Percentiles rank a stretch among this genome's conserved stretches.
phyloP scores from a whole-genome alignment of 2,329 filamentous ascomycete genomes.

The Fusarium circinatum region DNA sequence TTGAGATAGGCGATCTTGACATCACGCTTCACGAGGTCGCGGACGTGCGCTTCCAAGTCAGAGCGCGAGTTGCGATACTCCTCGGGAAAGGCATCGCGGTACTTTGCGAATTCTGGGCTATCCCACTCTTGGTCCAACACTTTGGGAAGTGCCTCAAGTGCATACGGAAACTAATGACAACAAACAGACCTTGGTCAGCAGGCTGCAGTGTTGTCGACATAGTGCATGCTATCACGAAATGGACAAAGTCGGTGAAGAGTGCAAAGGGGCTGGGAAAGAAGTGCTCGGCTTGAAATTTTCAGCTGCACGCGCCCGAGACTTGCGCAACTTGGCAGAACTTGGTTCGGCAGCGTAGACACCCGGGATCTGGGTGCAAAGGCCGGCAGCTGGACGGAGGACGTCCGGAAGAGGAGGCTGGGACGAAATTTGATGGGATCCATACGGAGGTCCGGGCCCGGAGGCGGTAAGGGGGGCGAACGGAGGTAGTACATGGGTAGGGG shows the following conservation, averaged over 20 bases:
- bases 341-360: slow-evolving; percentile 27
- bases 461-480: slow-evolving; percentile 28
- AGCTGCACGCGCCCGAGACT: slow-evolving; percentile 35
- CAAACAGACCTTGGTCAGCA: slow-evolving; percentile 27
- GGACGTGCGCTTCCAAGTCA: slow-evolving; percentile 73
- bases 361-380: slow-evolving; percentile 24
- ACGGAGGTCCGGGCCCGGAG: slow-evolving; percentile 38
- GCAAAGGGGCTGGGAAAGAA: slow-evolving; percentile 20
- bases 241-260: slow-evolving; percentile 43
- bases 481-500: slow-evolving; percentile 22
- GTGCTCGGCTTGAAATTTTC: slow-evolving; percentile 17
- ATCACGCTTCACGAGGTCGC: slow-evolving; percentile 76
- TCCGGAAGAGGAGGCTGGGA: slow-evolving; percentile 37
- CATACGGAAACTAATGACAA: slow-evolving; percentile 76
- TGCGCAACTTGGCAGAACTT: slow-evolving; percentile 31
- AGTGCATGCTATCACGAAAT: slow-evolving; percentile 12
- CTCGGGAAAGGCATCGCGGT: slow-evolving; percentile 76
- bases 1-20: slow-evolving; percentile 83
- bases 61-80: slow-evolving; percentile 68
- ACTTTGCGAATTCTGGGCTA: slow-evolving; percentile 69
- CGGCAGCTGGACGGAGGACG: slow-evolving; percentile 27
- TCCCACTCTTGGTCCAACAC: slow-evolving; percentile 76
- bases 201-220: slow-evolving; percentile 28
- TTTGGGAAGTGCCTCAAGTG: slow-evolving; percentile 71
- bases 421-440: slow-evolving; percentile 20